A percentile compares a stretch with the other conserved stretches of the same genome.
These are phyloP conservation scores for Beauveria scarabaeidicola DNA, from an alignment of 2,329 filamentous ascomycete species.

Conservation along the genomic window DNA sequence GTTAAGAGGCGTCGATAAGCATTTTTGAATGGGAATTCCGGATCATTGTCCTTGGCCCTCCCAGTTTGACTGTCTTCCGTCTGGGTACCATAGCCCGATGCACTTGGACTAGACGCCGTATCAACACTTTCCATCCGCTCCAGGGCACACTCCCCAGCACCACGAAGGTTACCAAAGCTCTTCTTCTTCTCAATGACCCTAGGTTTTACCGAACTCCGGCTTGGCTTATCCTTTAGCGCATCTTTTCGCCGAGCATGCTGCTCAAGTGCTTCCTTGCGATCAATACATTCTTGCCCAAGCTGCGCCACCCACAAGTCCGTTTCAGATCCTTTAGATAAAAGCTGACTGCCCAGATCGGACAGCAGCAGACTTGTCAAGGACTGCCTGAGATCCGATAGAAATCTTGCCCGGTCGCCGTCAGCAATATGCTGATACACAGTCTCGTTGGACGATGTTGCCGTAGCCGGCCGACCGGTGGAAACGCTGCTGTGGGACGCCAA, in stretches of 20 bases:
- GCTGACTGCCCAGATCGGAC: conserved; percentile 79
- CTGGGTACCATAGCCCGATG: background rate
- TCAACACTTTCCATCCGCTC: conserved; percentile 26
- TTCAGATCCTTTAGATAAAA: conserved; percentile 84
- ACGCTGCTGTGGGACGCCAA: conserved; percentile 38
- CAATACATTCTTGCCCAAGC: conserved; percentile 57
- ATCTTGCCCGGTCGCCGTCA: conserved; percentile 65
- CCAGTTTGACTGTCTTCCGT: conserved; percentile 4
- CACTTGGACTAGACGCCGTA: conserved; percentile 12
- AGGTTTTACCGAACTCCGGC: conserved; percentile 38
- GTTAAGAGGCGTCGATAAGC: conserved; percentile 73
- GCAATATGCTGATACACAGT: conserved; percentile 54
- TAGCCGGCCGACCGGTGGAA: conserved; percentile 51
- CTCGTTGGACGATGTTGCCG: conserved; percentile 58
- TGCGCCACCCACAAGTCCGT: conserved; percentile 81
- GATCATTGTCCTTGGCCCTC: conserved; percentile 1
- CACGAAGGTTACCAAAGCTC: conserved; percentile 58
- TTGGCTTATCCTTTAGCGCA: conserved; percentile 31
- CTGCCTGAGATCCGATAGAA: conserved; percentile 68
- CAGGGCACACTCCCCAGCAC: conserved; percentile 32
- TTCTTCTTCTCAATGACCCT: conserved; percentile 55
- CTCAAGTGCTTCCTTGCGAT: conserved; percentile 49
- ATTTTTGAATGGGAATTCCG: conserved; percentile 69
- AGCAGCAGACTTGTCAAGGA: conserved; percentile 75
- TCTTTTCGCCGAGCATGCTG: conserved; percentile 33